Evolutionary conservation across 306 rosid species (phyloP), one percentile per base, ranked within the genome.

Genomic region (Quercus aquifolioides): DNA sequence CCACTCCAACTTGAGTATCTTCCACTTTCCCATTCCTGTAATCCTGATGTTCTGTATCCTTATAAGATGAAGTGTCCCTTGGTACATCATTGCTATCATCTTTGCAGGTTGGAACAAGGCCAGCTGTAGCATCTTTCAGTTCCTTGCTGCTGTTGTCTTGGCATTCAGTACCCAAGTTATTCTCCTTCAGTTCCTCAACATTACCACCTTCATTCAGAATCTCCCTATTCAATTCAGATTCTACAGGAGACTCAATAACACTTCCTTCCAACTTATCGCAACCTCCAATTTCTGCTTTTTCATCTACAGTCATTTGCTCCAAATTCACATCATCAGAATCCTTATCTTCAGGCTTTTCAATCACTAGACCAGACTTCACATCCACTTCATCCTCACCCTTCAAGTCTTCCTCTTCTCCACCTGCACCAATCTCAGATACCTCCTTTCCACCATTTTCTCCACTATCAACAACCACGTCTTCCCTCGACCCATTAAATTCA

Each of bases 371-470:
- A 43, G 83, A 35, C 51, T 56, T 78, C 49, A 54, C 75, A 59
- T 83, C 91, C 74, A 46, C 78, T 65, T 41, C 64, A 51, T 41
- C 82, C 75, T 46, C 87, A 78, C 57, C 74, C 80, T 83, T 85
- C 63, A 62, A 56, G 75, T 43, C 81, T 58, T 74, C 80, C 14
- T 21, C 38, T 56, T 69, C 86, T 20, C 69, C 80, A 31, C 71
- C 85, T 59, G 80, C 75, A 70, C 79, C 80, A 55, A 78, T 74
- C 35, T 74, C 90, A 2, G 82, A 46, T 25, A 43, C 73, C 5
- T 82, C 91, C 72, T 85, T 84, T 56, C 80, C 87, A 62, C 59
- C 87, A 76, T 76, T 84, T 73, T 79, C 76, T 74, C 65, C 71
- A 74, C 69, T 52, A 21, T 54, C 78, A 55, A 78, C 62, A 59